A percentile compares a stretch with the other conserved stretches of the same genome.
These are phyloP conservation scores for Kalaharituber pfeilii DNA, from an alignment of 2,329 filamentous ascomycete species.

Conservation along the genomic window DNA sequence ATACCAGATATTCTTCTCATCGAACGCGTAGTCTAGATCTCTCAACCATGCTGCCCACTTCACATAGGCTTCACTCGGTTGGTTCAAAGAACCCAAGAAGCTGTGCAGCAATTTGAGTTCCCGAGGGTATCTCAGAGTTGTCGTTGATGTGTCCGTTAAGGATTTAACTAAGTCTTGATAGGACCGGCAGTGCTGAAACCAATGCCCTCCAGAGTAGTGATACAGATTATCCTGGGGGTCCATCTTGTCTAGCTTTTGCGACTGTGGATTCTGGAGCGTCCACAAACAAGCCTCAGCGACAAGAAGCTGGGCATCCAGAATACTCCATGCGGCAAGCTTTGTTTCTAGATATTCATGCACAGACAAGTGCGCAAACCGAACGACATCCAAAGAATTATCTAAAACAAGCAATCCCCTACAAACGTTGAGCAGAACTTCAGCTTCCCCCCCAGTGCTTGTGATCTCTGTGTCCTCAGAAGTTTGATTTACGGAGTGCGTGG, in stretches of 20 bases:
- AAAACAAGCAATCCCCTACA: not conserved
- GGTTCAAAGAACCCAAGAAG: too few species aligned
- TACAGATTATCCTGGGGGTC: not conserved
- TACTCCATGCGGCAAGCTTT: not conserved
- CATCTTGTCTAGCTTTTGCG: too few species aligned
- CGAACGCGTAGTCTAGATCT: too few species aligned
- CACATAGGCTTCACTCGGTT: too few species aligned
- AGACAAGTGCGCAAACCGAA: constrained; percentile 20
- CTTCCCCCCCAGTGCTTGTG: not conserved
- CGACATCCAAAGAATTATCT: constrained; percentile 1
- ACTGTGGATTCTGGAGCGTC: not conserved
- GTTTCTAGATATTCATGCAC: constrained; percentile 14
- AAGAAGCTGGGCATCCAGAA: not conserved
- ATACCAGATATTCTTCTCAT: too few species aligned
- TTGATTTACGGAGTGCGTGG: not conserved
- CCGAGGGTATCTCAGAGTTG: too few species aligned
- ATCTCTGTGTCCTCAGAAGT: not conserved
- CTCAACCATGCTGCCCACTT: too few species aligned
- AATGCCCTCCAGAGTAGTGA: not conserved
- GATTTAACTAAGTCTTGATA: too few species aligned
- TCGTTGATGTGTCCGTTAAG: too few species aligned
- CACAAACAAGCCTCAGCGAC: not conserved
- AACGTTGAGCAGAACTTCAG: not conserved
- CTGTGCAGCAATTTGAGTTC: too few species aligned
- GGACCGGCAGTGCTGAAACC: not conserved